Evolutionary conservation across 2,329 filamentous ascomycete genomes (phyloP).

Genomic region (Fusarium sp.): DNA sequence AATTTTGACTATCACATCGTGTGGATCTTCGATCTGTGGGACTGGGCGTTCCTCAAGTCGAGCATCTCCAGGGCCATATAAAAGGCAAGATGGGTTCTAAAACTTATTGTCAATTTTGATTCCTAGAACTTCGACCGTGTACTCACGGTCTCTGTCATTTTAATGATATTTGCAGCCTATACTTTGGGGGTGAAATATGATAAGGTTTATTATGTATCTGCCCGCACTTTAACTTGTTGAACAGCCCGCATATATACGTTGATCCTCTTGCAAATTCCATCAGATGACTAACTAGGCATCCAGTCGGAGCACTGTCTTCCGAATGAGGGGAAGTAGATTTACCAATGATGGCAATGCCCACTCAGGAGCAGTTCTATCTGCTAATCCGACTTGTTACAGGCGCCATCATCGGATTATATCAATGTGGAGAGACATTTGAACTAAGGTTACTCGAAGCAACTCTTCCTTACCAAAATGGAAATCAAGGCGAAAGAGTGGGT

Average conservation of each 20-base stretch:
- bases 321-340: conserved; percentile 23
- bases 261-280: neutral
- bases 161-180: neutral
- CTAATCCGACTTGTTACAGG: neutral
- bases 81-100: conserved; percentile 42
- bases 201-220: neutral
- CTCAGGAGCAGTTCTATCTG: neutral
- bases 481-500: too few relatives aligned
- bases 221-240: neutral
- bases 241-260: neutral
- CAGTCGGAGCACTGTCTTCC: conserved; percentile 24
- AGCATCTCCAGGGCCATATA: conserved; percentile 43
- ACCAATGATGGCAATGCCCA: conserved; percentile 1
- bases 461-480: too few relatives aligned
- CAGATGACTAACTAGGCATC: conserved; percentile 18
- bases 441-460: too few relatives aligned
- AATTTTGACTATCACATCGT: conserved; percentile 47
- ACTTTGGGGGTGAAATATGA: neutral
- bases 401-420: too few relatives aligned
- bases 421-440: too few relatives aligned
- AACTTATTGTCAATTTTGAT: neutral
- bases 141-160: conserved; percentile 21
- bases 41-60: conserved; percentile 40
- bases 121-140: too few relatives aligned
- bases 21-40: conserved; percentile 45